phyloP scores from a whole-genome alignment of 73 alveolate genomes.

The Paramecium sexaurelia region DNA sequence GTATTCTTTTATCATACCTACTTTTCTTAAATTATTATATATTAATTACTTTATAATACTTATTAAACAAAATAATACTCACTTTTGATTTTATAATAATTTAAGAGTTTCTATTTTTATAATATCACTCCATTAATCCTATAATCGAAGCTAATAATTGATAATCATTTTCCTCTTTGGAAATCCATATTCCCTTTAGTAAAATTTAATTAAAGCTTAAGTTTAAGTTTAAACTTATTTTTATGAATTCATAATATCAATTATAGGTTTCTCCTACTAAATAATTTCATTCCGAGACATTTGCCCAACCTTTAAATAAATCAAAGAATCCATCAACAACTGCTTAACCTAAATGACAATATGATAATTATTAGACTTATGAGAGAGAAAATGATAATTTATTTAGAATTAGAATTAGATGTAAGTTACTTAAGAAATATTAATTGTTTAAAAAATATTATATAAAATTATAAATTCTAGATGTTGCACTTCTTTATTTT shows the following conservation, averaged over 20 bases:
- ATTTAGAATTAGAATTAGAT: not conserved
- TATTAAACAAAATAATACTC: not conserved
- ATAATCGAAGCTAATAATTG: no score
- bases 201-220: not conserved
- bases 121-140: no score
- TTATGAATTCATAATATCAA: no score
- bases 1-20: not conserved
- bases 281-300: no score
- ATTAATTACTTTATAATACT: not conserved
- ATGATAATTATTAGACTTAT: no score
- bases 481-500: not conserved
- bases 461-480: no score
- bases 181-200: not conserved
- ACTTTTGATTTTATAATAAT: not conserved
- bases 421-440: not conserved
- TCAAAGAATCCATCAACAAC: not conserved
- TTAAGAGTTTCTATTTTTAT: no score
- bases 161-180: not conserved
- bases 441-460: not conserved
- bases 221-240: not conserved
- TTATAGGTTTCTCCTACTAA: not conserved
- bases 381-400: no score
- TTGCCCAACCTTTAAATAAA: not conserved
- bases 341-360: no score
- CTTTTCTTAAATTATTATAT: not conserved